Conservation (phyloP, 345 rosid species). For the Arabidopsis suecica region DNA sequence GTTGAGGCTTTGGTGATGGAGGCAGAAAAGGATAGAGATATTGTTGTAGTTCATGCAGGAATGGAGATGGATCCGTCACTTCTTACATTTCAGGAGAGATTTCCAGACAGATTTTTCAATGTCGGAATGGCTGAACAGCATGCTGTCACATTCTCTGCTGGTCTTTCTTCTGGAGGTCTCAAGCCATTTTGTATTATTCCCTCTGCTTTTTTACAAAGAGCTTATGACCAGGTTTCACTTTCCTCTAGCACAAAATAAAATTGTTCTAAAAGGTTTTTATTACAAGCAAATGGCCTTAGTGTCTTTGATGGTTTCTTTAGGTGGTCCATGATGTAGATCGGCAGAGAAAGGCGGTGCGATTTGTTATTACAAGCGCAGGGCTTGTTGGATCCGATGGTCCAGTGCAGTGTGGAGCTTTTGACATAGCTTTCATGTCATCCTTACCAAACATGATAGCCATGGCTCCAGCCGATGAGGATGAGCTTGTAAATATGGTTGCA, state of each 20-base stretch:
- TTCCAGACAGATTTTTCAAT: conserved; percentile 76
- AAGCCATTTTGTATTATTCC: conserved; percentile 94
- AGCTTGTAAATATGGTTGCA: conserved; percentile 88
- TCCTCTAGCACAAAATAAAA: conserved; percentile 9
- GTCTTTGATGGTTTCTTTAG: conserved; percentile 49
- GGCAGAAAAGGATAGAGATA: conserved; percentile 85
- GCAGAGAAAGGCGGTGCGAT: conserved; percentile 87
- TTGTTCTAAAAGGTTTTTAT: background rate
- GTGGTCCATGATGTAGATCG: conserved; percentile 90
- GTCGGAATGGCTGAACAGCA: conserved; percentile 98
- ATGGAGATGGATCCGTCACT: conserved; percentile 76
- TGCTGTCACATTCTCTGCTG: conserved; percentile 96
- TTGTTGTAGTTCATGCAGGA: conserved; percentile 86
- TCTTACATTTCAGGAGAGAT: conserved; percentile 65
- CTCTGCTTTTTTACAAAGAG: conserved; percentile 89
- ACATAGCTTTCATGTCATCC: conserved; percentile 91
- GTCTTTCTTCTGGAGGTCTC: conserved; percentile 88
- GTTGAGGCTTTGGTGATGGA: conserved; percentile 75
- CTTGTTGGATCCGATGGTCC: conserved; percentile 94
- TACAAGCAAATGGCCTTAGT: conserved; percentile 17
- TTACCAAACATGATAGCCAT: conserved; percentile 96
- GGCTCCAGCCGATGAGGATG: conserved; percentile 94
- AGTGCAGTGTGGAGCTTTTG: conserved; percentile 81
- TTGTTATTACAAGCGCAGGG: conserved; percentile 88
- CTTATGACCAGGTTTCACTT: conserved; percentile 85